Evolutionary conservation across 352 stramenopile genomes (phyloP).

Genomic region (Aphanomyces invadans): DNA sequence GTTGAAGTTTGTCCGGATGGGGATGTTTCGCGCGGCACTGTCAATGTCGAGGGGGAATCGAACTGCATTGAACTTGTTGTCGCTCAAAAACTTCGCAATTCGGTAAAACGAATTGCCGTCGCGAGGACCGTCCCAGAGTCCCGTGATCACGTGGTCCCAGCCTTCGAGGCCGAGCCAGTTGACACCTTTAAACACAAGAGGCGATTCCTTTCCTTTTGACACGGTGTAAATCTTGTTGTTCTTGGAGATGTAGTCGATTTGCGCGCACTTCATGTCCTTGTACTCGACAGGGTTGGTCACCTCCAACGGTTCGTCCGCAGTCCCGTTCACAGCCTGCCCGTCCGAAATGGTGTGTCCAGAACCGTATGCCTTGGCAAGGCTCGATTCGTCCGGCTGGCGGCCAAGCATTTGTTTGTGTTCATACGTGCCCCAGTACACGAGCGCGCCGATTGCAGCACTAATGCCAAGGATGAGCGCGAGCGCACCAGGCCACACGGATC

Average conservation of each 20-base stretch:
- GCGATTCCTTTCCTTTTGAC: constrained; percentile 41
- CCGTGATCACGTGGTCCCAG: constrained; percentile 56
- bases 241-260: constrained; percentile 77
- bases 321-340: constrained; percentile 32
- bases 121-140: constrained; percentile 73
- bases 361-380: constrained; percentile 40
- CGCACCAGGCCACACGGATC: constrained; percentile 50
- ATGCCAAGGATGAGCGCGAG: constrained; percentile 53
- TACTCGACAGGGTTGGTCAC: constrained; percentile 69
- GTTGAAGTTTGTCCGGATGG: constrained; percentile 55
- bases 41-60: constrained; percentile 68
- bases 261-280: constrained; percentile 60
- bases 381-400: constrained; percentile 39
- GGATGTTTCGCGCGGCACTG: constrained; percentile 55
- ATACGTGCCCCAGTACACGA: constrained; percentile 74
- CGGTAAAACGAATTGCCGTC: constrained; percentile 74
- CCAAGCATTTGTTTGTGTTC: constrained; percentile 51
- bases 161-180: constrained; percentile 83
- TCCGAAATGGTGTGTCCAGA: constrained; percentile 61
- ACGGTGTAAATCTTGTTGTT: constrained; percentile 60
- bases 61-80: constrained; percentile 78
- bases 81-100: constrained; percentile 55
- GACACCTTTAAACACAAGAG: constrained; percentile 77
- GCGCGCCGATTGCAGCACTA: constrained; percentile 44
- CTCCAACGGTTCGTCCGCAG: constrained; percentile 40